Evolutionary conservation across 2,329 filamentous ascomycete species (phyloP).

Genomic region (Dactylella cylindrospora): DNA sequence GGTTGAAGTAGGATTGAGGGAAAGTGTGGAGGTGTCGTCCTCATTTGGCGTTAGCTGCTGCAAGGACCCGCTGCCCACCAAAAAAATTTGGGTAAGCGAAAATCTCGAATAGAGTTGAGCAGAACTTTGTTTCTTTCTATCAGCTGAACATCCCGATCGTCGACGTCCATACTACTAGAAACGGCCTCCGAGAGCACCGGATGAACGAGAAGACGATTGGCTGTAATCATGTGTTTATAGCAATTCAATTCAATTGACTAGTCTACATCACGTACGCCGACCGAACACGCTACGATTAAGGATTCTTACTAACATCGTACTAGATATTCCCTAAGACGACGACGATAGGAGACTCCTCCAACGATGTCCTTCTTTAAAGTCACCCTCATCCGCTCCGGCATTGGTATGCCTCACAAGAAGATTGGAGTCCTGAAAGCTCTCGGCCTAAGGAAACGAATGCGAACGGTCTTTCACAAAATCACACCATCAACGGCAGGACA

Average conservation of each 20-base stretch:
- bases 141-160: neutral
- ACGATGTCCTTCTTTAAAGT: constrained; percentile 83
- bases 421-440: constrained; percentile 80
- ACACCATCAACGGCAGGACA: constrained; percentile 79
- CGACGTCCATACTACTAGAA: too few relatives aligned
- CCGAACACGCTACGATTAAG: neutral
- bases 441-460: constrained; percentile 79
- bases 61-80: neutral
- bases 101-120: too few relatives aligned
- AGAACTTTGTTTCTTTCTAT: too few relatives aligned
- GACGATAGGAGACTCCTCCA: constrained; percentile 19
- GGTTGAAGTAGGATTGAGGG: neutral
- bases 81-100: too few relatives aligned
- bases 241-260: constrained; percentile 7
- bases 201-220: neutral
- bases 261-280: constrained; percentile 4
- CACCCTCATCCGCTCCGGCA: constrained; percentile 83
- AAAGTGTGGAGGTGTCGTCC: neutral
- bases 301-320: neutral
- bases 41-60: too few relatives aligned
- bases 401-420: constrained; percentile 79
- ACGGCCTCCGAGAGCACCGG: too few relatives aligned
- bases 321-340: constrained; percentile 9
- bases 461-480: constrained; percentile 87
- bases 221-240: constrained; percentile 16